These are phyloP conservation scores for Diplodia sapinea DNA, from an alignment of 2,329 filamentous ascomycete species.

Conservation along the genomic window DNA sequence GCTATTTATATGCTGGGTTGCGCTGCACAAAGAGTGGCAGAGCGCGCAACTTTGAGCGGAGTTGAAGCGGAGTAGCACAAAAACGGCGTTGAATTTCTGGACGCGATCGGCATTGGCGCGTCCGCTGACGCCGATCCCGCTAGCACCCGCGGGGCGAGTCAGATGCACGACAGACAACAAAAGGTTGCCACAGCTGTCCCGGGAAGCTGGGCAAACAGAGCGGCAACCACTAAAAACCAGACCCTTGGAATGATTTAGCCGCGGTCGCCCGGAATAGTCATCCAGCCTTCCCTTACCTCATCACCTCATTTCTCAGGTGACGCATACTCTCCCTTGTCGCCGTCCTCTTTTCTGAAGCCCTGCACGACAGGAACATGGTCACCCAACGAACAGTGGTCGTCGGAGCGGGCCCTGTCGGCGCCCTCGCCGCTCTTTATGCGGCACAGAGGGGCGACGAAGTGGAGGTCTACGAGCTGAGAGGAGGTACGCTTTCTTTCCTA, in stretches of 20 bases:
- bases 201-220: too few relatives aligned
- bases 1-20: slow-evolving; percentile 1
- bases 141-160: slow-evolving; percentile 17
- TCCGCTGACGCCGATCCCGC: slow-evolving; percentile 27
- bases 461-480: slow-evolving; percentile 90
- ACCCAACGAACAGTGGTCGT: slow-evolving; percentile 79
- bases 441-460: slow-evolving; percentile 86
- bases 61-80: slow-evolving; percentile 28
- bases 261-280: slow-evolving; percentile 29
- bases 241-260: slow-evolving; percentile 7
- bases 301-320: slow-evolving; percentile 29
- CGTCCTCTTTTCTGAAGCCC: background rate
- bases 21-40: background rate
- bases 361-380: slow-evolving; percentile 27
- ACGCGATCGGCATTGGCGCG: slow-evolving; percentile 27
- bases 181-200: background rate
- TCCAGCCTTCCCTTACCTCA: slow-evolving; percentile 33
- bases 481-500: slow-evolving; percentile 65
- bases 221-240: background rate
- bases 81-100: slow-evolving; percentile 30
- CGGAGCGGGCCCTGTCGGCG: slow-evolving; percentile 91
- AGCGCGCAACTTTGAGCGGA: slow-evolving; percentile 1
- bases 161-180: background rate
- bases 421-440: slow-evolving; percentile 89
- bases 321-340: slow-evolving; percentile 22